Evolutionary conservation across 495 filamentous ascomycete species (phyloP).

Genomic region (Hyaloscypha finlandica): DNA sequence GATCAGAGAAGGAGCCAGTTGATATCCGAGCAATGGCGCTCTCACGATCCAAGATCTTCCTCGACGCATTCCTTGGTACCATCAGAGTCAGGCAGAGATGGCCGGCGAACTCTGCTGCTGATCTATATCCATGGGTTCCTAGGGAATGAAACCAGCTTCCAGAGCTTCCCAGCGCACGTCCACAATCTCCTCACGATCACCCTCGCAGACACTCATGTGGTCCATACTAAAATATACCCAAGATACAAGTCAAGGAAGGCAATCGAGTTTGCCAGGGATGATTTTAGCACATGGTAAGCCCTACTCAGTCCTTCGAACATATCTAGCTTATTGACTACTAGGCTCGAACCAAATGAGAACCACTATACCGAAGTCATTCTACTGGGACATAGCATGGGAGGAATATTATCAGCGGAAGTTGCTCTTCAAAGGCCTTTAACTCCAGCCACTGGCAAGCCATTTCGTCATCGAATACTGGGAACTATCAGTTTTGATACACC

Average conservation of each 20-base stretch:
- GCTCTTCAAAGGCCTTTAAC: conserved; percentile 56
- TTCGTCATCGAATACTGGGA: conserved; percentile 80
- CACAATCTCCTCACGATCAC: conserved; percentile 73
- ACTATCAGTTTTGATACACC: conserved; percentile 86
- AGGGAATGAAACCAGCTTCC: conserved; percentile 86
- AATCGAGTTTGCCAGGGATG: conserved; percentile 71
- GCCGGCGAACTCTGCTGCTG: conserved; percentile 68
- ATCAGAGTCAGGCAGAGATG: conserved; percentile 40
- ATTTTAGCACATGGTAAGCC: conserved; percentile 77
- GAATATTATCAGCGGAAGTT: conserved; percentile 79
- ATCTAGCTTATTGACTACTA: conserved; percentile 35
- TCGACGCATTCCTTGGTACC: conserved; percentile 65
- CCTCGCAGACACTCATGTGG: conserved; percentile 69
- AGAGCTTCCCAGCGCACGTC: conserved; percentile 83
- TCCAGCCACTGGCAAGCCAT: conserved; percentile 36
- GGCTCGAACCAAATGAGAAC: conserved; percentile 76
- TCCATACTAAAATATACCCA: conserved; percentile 92
- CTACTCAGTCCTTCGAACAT: not conserved
- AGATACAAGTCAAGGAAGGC: conserved; percentile 81
- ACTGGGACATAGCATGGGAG: conserved; percentile 90
- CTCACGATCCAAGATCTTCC: conserved; percentile 59
- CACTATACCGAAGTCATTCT: conserved; percentile 76
- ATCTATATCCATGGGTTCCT: conserved; percentile 94
- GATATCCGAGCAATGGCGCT: conserved; percentile 32
- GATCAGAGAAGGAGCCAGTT: conserved; percentile 25